phyloP scores from a whole-genome alignment of 306 rosid genomes.

The Trifolium repens region DNA sequence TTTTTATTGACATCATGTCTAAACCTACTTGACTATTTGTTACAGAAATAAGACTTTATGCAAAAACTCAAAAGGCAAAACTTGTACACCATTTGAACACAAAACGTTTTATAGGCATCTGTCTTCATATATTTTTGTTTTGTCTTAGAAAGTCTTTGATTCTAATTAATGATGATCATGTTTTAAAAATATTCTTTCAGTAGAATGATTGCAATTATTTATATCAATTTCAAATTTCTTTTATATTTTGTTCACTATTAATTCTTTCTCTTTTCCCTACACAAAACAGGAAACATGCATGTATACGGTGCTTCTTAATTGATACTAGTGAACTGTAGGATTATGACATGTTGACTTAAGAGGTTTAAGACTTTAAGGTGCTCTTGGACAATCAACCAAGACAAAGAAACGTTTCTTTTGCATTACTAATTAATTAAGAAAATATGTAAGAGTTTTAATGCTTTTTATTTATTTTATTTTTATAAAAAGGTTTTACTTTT shows the following conservation, averaged over 20 bases:
- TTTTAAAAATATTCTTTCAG: neutral
- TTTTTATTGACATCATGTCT: neutral
- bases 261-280: neutral
- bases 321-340: neutral
- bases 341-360: constrained; percentile 10
- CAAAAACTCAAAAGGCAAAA: neutral
- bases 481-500: neutral
- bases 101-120: neutral
- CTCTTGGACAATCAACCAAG: neutral
- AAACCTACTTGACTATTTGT: neutral
- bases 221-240: neutral
- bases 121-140: neutral
- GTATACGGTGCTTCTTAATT: neutral
- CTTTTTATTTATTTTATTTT: too few relatives aligned
- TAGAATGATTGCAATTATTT: neutral
- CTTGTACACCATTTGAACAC: constrained; percentile 5
- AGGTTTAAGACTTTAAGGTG: neutral
- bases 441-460: too few relatives aligned
- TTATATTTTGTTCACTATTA: neutral
- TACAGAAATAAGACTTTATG: neutral
- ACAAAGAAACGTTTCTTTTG: neutral
- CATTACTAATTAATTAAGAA: neutral
- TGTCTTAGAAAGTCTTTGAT: neutral
- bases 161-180: neutral
- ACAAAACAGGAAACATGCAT: neutral